Evolutionary conservation across 1,139 yeast species (phyloP).

Genomic region (Geotrichum siamense): DNA sequence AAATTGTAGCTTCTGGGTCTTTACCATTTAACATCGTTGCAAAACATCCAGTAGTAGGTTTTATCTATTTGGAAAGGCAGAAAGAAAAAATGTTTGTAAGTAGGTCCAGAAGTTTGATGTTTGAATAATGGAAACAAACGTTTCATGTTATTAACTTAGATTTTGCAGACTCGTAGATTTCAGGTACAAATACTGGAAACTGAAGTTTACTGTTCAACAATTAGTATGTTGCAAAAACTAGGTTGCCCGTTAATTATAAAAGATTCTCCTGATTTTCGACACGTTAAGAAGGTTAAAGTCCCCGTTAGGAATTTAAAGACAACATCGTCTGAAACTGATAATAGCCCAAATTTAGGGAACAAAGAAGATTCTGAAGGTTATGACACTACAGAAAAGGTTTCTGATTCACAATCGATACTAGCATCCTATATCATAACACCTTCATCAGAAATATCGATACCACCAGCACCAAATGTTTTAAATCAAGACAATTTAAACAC

Average conservation of each 20-base stretch:
- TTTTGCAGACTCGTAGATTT: conserved; percentile 11
- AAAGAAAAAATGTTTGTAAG: conserved; percentile 12
- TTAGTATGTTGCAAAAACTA: too few relatives aligned
- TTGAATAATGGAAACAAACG: too few relatives aligned
- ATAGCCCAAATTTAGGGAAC: too few relatives aligned
- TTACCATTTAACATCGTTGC: conserved; percentile 18
- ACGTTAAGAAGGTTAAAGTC: background rate
- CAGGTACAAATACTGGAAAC: conserved; percentile 5
- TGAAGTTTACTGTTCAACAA: background rate
- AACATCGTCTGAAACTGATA: background rate
- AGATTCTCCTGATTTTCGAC: background rate
- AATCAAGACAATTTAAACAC: too few relatives aligned
- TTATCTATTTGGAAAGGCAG: conserved; percentile 17
- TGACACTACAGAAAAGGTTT: too few relatives aligned
- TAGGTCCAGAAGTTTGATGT: background rate
- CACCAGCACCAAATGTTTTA: too few relatives aligned
- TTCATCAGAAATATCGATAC: too few relatives aligned
- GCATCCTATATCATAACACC: too few relatives aligned
- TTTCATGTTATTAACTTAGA: background rate
- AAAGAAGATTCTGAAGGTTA: background rate
- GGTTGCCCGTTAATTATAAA: background rate
- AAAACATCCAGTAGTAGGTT: conserved; percentile 17
- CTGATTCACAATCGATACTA: too few relatives aligned
- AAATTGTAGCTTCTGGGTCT: conserved; percentile 5
- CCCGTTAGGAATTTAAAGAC: background rate